These are phyloP conservation scores for Clohesyomyces aquaticus DNA, from an alignment of 495 filamentous ascomycete genomes.

Conservation along the genomic window DNA sequence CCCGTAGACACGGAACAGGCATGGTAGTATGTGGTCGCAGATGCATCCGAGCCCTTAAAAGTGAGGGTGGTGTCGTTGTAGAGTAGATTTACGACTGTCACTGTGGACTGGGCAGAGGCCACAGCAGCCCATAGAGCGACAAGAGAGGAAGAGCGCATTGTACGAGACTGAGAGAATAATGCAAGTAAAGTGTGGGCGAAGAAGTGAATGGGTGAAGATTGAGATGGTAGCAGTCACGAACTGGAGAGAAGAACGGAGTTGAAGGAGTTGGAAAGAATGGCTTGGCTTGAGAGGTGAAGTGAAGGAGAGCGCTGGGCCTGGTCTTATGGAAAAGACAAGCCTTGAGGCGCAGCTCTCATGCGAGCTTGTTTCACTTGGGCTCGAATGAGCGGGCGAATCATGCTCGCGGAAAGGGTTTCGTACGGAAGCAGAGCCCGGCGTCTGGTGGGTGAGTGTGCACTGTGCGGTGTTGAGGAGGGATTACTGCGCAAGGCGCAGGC, in stretches of 20 bases:
- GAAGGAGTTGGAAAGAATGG: neutral
- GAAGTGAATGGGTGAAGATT: neutral
- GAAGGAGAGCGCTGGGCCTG: neutral
- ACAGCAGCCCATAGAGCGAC: neutral
- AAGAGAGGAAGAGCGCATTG: neutral
- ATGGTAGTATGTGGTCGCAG: conserved; percentile 14
- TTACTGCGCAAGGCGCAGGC: too few species aligned
- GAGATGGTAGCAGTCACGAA: neutral
- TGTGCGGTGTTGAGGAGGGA: too few species aligned
- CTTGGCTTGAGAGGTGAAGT: neutral
- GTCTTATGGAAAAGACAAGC: neutral
- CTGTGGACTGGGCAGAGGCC: conserved; percentile 9
- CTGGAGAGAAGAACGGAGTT: neutral
- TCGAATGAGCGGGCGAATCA: neutral
- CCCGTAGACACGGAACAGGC: neutral
- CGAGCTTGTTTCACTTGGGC: neutral
- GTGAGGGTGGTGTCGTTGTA: conserved; percentile 4
- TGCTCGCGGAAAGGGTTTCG: neutral
- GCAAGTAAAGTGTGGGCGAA: too few species aligned
- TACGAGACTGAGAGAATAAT: neutral
- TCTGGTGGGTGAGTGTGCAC: neutral
- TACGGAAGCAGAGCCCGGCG: neutral
- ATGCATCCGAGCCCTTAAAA: conserved; percentile 8
- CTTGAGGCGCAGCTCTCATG: neutral
- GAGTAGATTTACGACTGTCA: conserved; percentile 1